A percentile compares a stretch with the other conserved stretches of the same genome.
phyloP scores from a whole-genome alignment of 345 rosid species.

The Aegle marmelos region DNA sequence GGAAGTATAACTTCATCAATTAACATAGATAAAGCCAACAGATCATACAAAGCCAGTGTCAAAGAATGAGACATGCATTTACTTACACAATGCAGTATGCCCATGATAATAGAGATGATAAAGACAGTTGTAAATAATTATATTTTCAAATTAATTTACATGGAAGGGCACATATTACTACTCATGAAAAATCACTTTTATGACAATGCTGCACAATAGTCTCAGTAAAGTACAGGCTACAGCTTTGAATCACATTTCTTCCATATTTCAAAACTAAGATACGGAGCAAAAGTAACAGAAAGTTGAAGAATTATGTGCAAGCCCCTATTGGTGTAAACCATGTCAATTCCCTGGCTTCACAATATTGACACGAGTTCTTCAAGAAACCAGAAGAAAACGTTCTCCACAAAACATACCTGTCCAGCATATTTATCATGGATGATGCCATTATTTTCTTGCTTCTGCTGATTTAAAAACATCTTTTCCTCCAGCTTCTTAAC shows the following conservation, averaged over 20 bases:
- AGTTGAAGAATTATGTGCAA: neutral
- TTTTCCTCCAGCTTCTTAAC: slow-evolving; percentile 91
- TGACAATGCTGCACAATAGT: neutral
- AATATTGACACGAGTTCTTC: neutral
- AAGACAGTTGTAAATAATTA: neutral
- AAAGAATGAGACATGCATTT: neutral
- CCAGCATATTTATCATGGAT: slow-evolving; percentile 37
- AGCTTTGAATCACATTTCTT: neutral
- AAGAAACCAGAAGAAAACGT: neutral
- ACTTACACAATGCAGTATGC: neutral
- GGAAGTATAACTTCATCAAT: neutral
- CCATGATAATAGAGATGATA: neutral
- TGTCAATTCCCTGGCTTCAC: slow-evolving; percentile 11
- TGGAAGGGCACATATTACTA: neutral
- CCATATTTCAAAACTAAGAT: neutral
- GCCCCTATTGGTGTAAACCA: neutral
- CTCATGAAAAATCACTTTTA: neutral
- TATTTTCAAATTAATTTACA: neutral
- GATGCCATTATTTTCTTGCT: slow-evolving; percentile 43
- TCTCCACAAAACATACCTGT: slow-evolving; percentile 41
- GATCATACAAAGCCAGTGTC: neutral
- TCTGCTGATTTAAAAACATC: slow-evolving; percentile 61
- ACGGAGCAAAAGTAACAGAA: neutral
- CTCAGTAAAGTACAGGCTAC: neutral
- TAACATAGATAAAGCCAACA: neutral